Evolutionary conservation across 139 green algal species (phyloP), one percentile per base, ranked within the genome.

Genomic region (Tetradesmus lagerheimii): DNA sequence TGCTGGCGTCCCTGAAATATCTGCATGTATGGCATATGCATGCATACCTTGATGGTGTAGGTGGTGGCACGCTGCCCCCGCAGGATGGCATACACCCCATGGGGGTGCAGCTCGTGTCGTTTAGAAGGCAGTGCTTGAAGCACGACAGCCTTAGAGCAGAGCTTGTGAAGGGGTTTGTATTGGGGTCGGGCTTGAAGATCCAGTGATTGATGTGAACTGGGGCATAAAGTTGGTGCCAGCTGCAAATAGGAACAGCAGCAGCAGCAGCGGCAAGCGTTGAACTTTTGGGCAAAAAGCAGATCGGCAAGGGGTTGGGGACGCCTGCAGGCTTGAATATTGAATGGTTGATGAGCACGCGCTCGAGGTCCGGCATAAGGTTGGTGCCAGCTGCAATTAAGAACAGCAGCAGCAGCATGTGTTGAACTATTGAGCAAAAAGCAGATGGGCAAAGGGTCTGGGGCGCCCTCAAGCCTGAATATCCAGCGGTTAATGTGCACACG

Each of bases 401-500:
- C 45, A 53, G 45, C 45, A 53, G 45, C 45, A 53, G 45, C 45
- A 53, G 11, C 8, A 6, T 6, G 6, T 6, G 45, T 53, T 53
- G 45, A 11, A 53, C 11, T 53, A 16, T 53, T 11, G 45, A 53
- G 45, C 11, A 16, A 11, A 6, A 53, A 53, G 11, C n/a, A n/a
- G n/a, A n/a, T n/a, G n/a, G 45, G 45, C 45, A 53, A 16, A 6
- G 6, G 45, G 45, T 11, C 6, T 6, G 6, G 45, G 45, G 11
- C 11, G 45, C 67, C 67, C n/a, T 78, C 8, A n/a, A 8, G 29
- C n/a, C 12, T 78, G n/a, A 78, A 78, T 8, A 78, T 78, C 67
- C 67, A 78, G n/a, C 14, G 67, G 67, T 78, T 78, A 8, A 81
- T 81, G 74, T 81, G 74, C 74, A 81, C 74, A 18, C 74, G 74